Evolutionary conservation across 805 yeast species (phyloP), one percentile per base, ranked within the genome.

Genomic region (Candida sphagnicola): DNA sequence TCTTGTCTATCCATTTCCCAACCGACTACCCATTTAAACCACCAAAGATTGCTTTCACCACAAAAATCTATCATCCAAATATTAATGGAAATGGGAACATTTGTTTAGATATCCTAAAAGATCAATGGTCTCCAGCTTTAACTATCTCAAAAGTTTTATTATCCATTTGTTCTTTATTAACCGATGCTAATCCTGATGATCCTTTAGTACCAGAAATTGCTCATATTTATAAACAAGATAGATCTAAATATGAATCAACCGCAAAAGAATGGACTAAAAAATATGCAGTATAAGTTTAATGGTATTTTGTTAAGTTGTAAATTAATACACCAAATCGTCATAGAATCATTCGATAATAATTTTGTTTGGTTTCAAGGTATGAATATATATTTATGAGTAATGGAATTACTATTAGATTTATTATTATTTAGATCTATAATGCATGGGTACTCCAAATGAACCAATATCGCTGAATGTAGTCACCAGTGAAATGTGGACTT

Each of bases 11-110:
- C 63, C 95, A 89, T 64, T 93, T 93, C 85, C 99, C 99, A 62
- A 90, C 98, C 42, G 98, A 93, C 67, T 93, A 93, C 66, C 99
- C 99, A 40, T 93, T 91, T 75, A 93, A 93, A 72, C 97, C 99
- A 41, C 99, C 99, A 49, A 91, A 89, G 66, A 67, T 70, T 48
- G 70, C 72, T 43, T 91, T 91, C 75, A 88, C 95, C 51, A 91
- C 99, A 35, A 86, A 90, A 70, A 90, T 91, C 62, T 91, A 91
- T 67, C 99, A 91, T 63, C 98, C 98, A 55, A 91, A 91, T 70
- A 91, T 91, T 72, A 90, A 91, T 70, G 80, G 91, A 39, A 87
- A 86, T 59, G 99, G 99, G 62, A 84, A 89, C 65, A 91, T 91
- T 57, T 91, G 99, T 76, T 76, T 91, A 50, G 99, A 93, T 67